Evolutionary conservation across 345 rosid genomes (phyloP).

Genomic region (Eucalyptus virginea): DNA sequence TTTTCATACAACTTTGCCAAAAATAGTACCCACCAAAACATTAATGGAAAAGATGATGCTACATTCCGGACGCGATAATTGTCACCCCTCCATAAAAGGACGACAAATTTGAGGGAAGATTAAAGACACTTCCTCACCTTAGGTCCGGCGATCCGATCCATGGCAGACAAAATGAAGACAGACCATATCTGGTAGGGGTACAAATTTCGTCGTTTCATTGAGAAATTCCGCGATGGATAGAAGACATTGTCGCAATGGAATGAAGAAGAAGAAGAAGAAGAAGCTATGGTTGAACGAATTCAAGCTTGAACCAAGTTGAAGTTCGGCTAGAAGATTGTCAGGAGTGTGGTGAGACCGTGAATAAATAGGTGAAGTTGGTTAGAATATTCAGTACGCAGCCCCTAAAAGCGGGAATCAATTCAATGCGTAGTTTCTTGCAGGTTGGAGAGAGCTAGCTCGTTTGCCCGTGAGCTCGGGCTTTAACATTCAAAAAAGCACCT

Average conservation of each 20-base stretch:
- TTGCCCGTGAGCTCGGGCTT: neutral
- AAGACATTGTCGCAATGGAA: accelerated
- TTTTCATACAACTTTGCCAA: neutral
- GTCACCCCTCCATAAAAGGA: neutral
- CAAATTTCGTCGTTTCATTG: accelerated
- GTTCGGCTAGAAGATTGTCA: no score
- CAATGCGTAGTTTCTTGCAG: neutral
- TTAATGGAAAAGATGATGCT: neutral
- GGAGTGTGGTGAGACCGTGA: neutral
- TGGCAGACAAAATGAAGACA: neutral
- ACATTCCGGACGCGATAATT: neutral
- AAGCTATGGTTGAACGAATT: no score
- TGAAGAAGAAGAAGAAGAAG: no score
- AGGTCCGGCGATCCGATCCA: neutral
- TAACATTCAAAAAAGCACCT: neutral
- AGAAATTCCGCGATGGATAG: neutral
- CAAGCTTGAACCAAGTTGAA: neutral
- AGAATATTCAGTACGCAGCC: neutral
- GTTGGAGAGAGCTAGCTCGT: neutral
- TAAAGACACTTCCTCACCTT: neutral
- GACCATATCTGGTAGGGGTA: neutral
- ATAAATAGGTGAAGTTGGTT: neutral
- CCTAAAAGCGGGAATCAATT: neutral
- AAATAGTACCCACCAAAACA: neutral
- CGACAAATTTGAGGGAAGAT: neutral